A percentile compares a stretch with the other conserved stretches of the same genome.
These are phyloP conservation scores for Phytophthora litchii DNA, from an alignment of 352 stramenopile genomes.

Conservation along the genomic window DNA sequence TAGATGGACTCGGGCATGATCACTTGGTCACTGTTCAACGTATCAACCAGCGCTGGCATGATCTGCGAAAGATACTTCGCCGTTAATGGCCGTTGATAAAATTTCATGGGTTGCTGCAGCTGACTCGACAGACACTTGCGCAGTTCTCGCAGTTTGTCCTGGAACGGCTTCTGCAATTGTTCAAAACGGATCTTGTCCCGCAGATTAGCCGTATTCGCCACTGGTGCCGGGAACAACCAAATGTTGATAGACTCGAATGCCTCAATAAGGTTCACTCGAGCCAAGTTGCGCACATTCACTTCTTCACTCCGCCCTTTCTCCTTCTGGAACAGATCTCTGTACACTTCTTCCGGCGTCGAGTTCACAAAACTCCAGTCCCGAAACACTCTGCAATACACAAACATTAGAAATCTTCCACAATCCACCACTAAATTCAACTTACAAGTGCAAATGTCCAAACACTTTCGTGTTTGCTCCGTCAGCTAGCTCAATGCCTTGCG, in stretches of 20 bases:
- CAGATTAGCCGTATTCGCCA: slow-evolving; percentile 79
- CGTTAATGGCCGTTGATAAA: slow-evolving; percentile 76
- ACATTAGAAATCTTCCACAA: background rate
- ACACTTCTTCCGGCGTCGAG: slow-evolving; percentile 82
- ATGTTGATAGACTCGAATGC: slow-evolving; percentile 89
- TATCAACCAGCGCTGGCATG: slow-evolving; percentile 79
- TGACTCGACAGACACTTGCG: slow-evolving; percentile 75
- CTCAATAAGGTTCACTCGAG: slow-evolving; percentile 72
- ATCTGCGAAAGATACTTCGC: slow-evolving; percentile 75
- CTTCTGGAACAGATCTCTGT: slow-evolving; percentile 80
- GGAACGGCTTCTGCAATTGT: slow-evolving; percentile 78
- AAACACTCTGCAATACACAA: slow-evolving; percentile 58
- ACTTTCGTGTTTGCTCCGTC: slow-evolving; percentile 82
- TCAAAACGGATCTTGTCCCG: slow-evolving; percentile 88
- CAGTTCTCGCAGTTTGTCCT: slow-evolving; percentile 76
- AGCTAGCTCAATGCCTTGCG: slow-evolving; percentile 80
- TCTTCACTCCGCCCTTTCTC: slow-evolving; percentile 83
- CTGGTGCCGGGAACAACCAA: slow-evolving; percentile 85
- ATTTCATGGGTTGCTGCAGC: slow-evolving; percentile 75
- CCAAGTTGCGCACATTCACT: slow-evolving; percentile 82
- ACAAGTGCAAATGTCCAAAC: slow-evolving; percentile 90
- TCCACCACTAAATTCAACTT: slow-evolving; percentile 17
- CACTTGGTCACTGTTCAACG: slow-evolving; percentile 85
- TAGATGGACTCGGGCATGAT: slow-evolving; percentile 92
- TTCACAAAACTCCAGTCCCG: slow-evolving; percentile 91